These are phyloP conservation scores for Penicillium decumbens DNA, from an alignment of 2,329 filamentous ascomycete genomes.

Conservation along the genomic window DNA sequence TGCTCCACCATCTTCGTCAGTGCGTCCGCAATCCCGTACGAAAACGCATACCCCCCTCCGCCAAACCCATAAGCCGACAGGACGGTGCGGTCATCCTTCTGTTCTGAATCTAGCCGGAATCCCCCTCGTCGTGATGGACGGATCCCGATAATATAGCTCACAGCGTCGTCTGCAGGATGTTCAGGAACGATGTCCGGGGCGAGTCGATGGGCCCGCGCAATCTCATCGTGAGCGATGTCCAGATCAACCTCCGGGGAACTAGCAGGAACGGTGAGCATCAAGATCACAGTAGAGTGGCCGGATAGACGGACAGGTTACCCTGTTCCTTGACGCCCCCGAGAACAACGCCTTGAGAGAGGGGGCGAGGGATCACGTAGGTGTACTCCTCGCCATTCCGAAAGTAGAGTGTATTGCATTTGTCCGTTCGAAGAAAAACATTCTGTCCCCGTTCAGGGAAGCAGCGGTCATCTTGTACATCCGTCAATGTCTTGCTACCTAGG, in stretches of 20 bases:
- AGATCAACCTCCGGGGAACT: conserved; percentile 36
- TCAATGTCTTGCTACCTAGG: conserved; percentile 32
- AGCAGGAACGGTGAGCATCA: background rate
- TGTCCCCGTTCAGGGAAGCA: conserved; percentile 38
- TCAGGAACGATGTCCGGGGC: conserved; percentile 35
- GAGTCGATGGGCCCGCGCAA: conserved; percentile 37
- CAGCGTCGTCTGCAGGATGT: conserved; percentile 23
- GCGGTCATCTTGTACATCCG: conserved; percentile 33
- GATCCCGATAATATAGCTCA: conserved; percentile 37
- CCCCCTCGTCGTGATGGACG: conserved; percentile 34
- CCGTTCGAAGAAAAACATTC: conserved; percentile 35
- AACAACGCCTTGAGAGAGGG: conserved; percentile 31
- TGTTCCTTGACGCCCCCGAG: conserved; percentile 36
- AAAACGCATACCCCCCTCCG: conserved; percentile 38
- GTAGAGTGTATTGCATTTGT: conserved; percentile 30
- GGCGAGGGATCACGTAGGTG: conserved; percentile 39
- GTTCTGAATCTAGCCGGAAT: conserved; percentile 33
- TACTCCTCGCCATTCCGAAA: conserved; percentile 38
- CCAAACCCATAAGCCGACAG: conserved; percentile 39
- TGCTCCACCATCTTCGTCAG: conserved; percentile 34
- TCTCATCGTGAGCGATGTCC: conserved; percentile 37
- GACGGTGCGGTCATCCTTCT: conserved; percentile 23
- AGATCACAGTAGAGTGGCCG: background rate
- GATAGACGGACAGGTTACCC: conserved; percentile 27
- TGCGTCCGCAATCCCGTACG: conserved; percentile 35